Percentiles rank a stretch among this genome's conserved stretches.
phyloP scores from a whole-genome alignment of 1,139 yeast genomes.

The Sugiyamaella japonica region DNA sequence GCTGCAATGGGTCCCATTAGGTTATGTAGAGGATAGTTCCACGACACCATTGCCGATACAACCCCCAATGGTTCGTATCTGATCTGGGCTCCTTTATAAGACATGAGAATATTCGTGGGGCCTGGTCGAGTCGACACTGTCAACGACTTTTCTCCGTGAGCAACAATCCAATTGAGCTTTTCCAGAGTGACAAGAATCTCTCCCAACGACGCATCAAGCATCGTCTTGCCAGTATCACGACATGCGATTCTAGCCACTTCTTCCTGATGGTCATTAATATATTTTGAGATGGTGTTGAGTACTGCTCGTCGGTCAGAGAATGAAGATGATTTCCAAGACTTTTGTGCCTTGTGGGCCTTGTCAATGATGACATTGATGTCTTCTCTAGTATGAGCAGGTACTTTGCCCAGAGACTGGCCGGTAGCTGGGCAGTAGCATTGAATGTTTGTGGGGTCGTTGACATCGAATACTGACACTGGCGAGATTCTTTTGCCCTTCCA shows the following conservation, averaged over 20 bases:
- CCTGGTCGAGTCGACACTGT: conserved; percentile 79
- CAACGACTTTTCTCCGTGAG: conserved; percentile 74
- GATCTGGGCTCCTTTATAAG: conserved; percentile 84
- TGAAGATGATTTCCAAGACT: conserved; percentile 56
- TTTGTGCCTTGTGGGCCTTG: conserved; percentile 53
- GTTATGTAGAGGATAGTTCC: conserved; percentile 94
- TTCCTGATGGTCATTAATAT: conserved; percentile 77
- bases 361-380: conserved; percentile 69
- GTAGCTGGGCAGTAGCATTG: conserved; percentile 96
- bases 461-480: conserved; percentile 53
- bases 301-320: conserved; percentile 69
- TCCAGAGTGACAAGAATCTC: conserved; percentile 89
- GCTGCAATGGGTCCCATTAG: conserved; percentile 90
- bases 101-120: conserved; percentile 79
- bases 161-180: conserved; percentile 83
- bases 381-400: conserved; percentile 57
- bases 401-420: conserved; percentile 79
- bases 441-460: conserved; percentile 63
- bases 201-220: conserved; percentile 95
- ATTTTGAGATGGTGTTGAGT: conserved; percentile 67
- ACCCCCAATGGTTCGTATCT: conserved; percentile 89
- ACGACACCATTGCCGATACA: conserved; percentile 85
- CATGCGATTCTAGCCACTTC: conserved; percentile 89
- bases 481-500: conserved; percentile 87
- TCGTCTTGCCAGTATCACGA: conserved; percentile 93